These are phyloP conservation scores for Curvularia verruculosa DNA, from an alignment of 2,329 filamentous ascomycete genomes.

Conservation along the genomic window DNA sequence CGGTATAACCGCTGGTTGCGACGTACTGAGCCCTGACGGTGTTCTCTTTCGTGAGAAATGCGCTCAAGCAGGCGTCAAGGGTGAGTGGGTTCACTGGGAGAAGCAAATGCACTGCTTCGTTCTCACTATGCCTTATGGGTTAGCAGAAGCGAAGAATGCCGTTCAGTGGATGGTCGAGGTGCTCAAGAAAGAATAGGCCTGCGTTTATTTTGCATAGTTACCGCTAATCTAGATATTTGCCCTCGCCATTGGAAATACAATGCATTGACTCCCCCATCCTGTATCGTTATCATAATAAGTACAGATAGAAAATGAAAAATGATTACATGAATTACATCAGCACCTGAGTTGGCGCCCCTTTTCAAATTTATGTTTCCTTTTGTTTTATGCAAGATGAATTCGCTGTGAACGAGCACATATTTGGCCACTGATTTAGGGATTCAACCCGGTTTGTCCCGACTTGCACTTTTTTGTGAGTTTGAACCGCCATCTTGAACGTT, in stretches of 20 bases:
- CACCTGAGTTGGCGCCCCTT: background rate
- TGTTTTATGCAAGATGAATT: too few species aligned
- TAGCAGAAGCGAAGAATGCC: conserved; percentile 56
- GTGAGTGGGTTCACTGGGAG: conserved; percentile 65
- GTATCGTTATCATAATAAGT: too few species aligned
- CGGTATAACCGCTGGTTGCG: conserved; percentile 59
- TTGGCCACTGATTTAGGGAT: background rate
- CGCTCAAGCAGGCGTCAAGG: conserved; percentile 50
- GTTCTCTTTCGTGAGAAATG: conserved; percentile 56
- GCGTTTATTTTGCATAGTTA: background rate
- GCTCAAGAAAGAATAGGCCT: conserved; percentile 29
- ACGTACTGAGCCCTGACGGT: conserved; percentile 62
- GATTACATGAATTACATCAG: background rate
- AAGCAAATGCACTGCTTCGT: conserved; percentile 67
- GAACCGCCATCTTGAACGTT: background rate
- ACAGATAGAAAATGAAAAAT: too few species aligned
- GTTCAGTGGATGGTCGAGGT: conserved; percentile 55
- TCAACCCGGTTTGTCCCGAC: background rate
- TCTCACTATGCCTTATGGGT: conserved; percentile 56
- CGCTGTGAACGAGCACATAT: background rate
- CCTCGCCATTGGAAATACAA: background rate
- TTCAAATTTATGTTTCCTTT: too few species aligned
- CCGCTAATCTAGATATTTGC: background rate
- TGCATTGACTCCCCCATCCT: background rate
- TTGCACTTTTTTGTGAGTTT: background rate